A percentile compares a stretch with the other conserved stretches of the same genome.
Evolutionary conservation across 192 early-diverging fungal genomes (phyloP).

Genomic region (Coemansia sp.): DNA sequence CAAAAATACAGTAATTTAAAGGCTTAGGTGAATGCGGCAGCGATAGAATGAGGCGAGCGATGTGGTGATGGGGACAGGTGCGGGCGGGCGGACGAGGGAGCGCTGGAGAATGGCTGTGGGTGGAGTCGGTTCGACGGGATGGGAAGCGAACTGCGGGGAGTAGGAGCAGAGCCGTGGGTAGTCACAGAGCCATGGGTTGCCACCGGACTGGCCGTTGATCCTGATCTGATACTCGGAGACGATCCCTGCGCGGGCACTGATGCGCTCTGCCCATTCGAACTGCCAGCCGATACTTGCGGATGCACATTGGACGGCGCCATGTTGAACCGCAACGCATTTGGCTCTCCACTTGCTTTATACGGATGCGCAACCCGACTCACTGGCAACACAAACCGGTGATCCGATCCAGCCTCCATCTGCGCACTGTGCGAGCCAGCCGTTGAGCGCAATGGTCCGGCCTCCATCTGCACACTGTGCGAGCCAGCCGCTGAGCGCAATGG

Average conservation of each 20-base stretch:
- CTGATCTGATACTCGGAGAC: slow-evolving; percentile 1
- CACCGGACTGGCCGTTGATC: slow-evolving; percentile 4
- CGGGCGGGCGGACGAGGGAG: not conserved
- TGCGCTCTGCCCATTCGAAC: too few relatives aligned
- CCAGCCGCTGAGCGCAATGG: not conserved
- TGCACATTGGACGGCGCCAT: not conserved
- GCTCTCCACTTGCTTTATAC: slow-evolving; percentile 2
- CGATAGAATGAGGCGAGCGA: not conserved
- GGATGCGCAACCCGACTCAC: slow-evolving; percentile 20
- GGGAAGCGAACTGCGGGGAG: not conserved
- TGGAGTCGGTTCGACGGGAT: not conserved
- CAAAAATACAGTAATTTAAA: too few relatives aligned
- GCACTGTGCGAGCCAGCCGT: too few relatives aligned
- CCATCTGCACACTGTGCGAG: not conserved
- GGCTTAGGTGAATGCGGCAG: not conserved
- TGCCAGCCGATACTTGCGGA: not conserved
- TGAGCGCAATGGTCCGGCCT: not conserved
- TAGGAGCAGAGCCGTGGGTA: not conserved
- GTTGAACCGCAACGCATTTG: not conserved
- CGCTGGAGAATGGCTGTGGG: not conserved
- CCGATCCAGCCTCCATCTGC: not conserved
- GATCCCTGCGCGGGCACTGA: not conserved
- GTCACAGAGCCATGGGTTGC: not conserved
- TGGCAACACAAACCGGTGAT: slow-evolving; percentile 36
- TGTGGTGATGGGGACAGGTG: not conserved